Evolutionary conservation across 164 flowering plant species (phyloP).

Genomic region (Houttuynia cordata): DNA sequence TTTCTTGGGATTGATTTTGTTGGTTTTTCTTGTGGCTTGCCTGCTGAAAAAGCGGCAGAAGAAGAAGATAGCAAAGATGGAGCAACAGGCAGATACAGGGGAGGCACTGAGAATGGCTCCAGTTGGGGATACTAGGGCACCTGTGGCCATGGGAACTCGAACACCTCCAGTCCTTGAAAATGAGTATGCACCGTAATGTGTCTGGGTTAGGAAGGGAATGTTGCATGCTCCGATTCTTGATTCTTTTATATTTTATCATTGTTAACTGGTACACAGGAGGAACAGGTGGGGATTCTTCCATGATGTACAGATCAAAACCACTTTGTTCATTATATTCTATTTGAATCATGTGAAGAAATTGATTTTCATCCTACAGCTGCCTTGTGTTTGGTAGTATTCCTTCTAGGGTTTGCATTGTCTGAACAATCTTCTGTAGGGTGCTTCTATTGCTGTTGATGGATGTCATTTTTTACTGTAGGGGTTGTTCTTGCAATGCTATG

Average conservation of each 20-base stretch:
- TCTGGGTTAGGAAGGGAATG: background rate
- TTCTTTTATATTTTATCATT: background rate
- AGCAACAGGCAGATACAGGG: constrained; percentile 60
- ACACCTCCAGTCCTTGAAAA: constrained; percentile 22
- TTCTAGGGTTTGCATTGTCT: too few species aligned
- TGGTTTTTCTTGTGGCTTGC: constrained; percentile 31
- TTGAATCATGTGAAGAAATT: too few species aligned
- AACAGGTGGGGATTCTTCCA: background rate
- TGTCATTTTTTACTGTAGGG: background rate
- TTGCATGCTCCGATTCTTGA: background rate
- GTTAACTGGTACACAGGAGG: background rate
- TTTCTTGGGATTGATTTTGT: constrained; percentile 23
- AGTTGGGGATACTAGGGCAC: constrained; percentile 18
- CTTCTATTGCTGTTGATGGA: background rate
- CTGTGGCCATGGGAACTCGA: constrained; percentile 23
- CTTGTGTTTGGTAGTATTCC: too few species aligned
- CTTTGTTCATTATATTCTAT: background rate
- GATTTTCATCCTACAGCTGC: too few species aligned
- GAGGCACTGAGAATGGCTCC: constrained; percentile 24
- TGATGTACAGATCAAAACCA: background rate
- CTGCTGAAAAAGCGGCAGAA: constrained; percentile 21
- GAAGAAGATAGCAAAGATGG: constrained; percentile 57
- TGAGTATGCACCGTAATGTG: constrained; percentile 16
- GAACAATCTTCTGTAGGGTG: background rate
- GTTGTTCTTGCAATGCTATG: too few species aligned